phyloP scores from a whole-genome alignment of 2,329 filamentous ascomycete genomes.

The Aspergillus puulaauensis region DNA sequence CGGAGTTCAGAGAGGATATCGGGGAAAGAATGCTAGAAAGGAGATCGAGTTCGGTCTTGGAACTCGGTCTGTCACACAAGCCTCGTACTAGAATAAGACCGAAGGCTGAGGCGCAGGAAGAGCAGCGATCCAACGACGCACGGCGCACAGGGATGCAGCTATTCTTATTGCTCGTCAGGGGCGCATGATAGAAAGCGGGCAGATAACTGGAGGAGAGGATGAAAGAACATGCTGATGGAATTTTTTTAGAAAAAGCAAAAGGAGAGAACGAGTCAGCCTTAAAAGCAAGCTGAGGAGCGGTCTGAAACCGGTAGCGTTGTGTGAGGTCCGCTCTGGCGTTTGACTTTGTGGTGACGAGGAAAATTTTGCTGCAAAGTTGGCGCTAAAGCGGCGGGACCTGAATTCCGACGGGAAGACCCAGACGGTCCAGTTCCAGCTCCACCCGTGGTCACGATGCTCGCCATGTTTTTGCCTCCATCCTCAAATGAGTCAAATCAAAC shows the following conservation, averaged over 20 bases:
- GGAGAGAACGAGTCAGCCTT: conserved; percentile 5
- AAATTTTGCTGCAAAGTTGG: conserved; percentile 14
- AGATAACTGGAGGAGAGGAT: conserved; percentile 21
- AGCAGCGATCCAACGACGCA: conserved; percentile 15
- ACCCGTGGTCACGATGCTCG: neutral
- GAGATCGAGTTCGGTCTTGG: neutral
- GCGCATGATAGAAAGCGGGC: conserved; percentile 21
- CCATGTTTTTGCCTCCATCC: neutral
- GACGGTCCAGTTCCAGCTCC: neutral
- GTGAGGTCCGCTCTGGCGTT: conserved; percentile 16
- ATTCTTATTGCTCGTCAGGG: conserved; percentile 18
- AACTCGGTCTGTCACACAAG: conserved; percentile 12
- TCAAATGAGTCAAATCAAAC: no score
- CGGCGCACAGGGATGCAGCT: conserved; percentile 13
- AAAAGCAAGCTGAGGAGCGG: conserved; percentile 8
- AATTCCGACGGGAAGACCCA: conserved; percentile 3
- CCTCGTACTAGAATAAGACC: conserved; percentile 4
- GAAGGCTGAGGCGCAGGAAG: neutral
- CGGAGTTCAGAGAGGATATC: conserved; percentile 6
- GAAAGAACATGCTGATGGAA: conserved; percentile 12
- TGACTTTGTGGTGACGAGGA: conserved; percentile 2
- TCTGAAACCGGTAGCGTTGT: neutral
- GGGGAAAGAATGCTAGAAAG: neutral
- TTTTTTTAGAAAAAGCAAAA: conserved; percentile 2
- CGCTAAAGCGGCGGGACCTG: conserved; percentile 5